These are phyloP conservation scores for Didymella lethalis DNA, from an alignment of 2,329 filamentous ascomycete genomes.

Conservation along the genomic window DNA sequence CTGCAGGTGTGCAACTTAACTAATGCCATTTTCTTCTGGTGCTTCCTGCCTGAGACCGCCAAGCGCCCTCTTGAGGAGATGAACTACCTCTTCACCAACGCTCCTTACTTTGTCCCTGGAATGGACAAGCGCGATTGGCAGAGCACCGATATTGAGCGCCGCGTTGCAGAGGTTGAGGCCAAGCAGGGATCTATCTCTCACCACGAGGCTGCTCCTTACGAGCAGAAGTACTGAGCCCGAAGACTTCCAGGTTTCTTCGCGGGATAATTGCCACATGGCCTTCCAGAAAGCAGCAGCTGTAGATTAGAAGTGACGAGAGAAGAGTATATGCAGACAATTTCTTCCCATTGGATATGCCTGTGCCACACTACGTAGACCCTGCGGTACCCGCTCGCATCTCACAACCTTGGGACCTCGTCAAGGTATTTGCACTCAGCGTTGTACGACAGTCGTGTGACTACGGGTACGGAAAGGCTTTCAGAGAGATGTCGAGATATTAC, in stretches of 20 bases:
- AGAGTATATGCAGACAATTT: background rate
- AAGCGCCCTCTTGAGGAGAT: slow-evolving; percentile 72
- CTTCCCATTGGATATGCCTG: background rate
- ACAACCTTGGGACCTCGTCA: background rate
- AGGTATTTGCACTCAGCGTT: background rate
- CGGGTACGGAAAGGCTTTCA: background rate
- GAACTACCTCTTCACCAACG: slow-evolving; percentile 71
- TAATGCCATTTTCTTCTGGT: slow-evolving; percentile 73
- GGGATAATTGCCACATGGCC: too few species aligned
- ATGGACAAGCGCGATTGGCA: slow-evolving; percentile 63
- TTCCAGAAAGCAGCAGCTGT: background rate
- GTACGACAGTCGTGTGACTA: background rate
- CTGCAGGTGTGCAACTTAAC: slow-evolving; percentile 70
- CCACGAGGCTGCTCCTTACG: slow-evolving; percentile 19
- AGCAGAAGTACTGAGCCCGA: slow-evolving; percentile 8
- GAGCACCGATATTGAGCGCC: slow-evolving; percentile 64
- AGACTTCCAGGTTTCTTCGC: background rate
- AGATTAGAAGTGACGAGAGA: background rate
- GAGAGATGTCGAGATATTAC: background rate
- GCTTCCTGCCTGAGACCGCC: slow-evolving; percentile 71
- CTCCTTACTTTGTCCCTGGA: slow-evolving; percentile 68
- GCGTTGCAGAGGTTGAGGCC: slow-evolving; percentile 64
- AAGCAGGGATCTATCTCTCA: slow-evolving; percentile 53
- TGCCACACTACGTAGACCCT: background rate
- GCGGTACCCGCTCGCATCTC: background rate